A percentile compares a stretch with the other conserved stretches of the same genome.
Evolutionary conservation across 441 rosid genomes (phyloP).

Genomic region (Euphorbia celastroides): DNA sequence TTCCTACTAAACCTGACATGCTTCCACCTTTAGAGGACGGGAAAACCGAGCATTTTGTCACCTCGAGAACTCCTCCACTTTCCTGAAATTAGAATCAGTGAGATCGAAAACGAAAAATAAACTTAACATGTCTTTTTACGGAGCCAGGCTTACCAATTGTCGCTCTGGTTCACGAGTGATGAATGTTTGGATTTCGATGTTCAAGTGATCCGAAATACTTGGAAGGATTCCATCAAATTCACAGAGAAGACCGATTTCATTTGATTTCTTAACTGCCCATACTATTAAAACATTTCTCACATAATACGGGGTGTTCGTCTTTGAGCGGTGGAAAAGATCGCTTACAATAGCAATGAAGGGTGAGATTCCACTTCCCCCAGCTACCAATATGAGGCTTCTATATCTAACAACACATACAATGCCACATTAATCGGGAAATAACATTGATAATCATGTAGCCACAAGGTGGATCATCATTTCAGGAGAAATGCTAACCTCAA

Average conservation of each 20-base stretch:
- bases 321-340: slow-evolving; percentile 53
- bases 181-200: slow-evolving; percentile 44
- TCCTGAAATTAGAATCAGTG: slow-evolving; percentile 38
- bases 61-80: slow-evolving; percentile 38
- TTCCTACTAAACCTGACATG: slow-evolving; percentile 69
- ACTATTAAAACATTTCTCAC: slow-evolving; percentile 52
- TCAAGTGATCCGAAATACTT: slow-evolving; percentile 34
- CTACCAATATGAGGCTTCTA: slow-evolving; percentile 65
- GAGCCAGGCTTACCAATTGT: slow-evolving; percentile 37
- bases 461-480: background rate
- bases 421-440: background rate
- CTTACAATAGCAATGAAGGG: slow-evolving; percentile 75
- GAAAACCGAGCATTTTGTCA: slow-evolving; percentile 25
- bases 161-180: slow-evolving; percentile 70
- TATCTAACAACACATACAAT: slow-evolving; percentile 38
- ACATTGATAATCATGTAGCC: background rate
- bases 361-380: slow-evolving; percentile 85
- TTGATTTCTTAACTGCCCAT: slow-evolving; percentile 70
- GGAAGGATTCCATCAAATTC: slow-evolving; percentile 50
- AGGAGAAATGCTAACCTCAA: slow-evolving; percentile 32
- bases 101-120: background rate
- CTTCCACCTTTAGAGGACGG: slow-evolving; percentile 34
- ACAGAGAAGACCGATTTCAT: slow-evolving; percentile 65
- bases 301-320: slow-evolving; percentile 49
- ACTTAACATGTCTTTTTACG: background rate